phyloP scores from a whole-genome alignment of 306 rosid genomes.

The Cucumis sativus region Cucumber_9930_V3 NC_026661.2:1096001-1096500 shows the following conservation, averaged over 20 bases:
- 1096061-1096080: slow-evolving; percentile 41
- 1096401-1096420: neutral
- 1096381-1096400: neutral
- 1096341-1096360: neutral
- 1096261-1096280: slow-evolving; percentile 58
- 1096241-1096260: slow-evolving; percentile 58
- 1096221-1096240: slow-evolving; percentile 48
- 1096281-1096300: slow-evolving; percentile 66
- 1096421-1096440: neutral
- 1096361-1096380: neutral
- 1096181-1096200: slow-evolving; percentile 9
- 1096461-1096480: neutral
- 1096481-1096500: slow-evolving; percentile 19
- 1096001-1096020: neutral
- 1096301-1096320: slow-evolving; percentile 48
- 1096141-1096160: neutral
- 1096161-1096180: neutral
- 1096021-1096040: slow-evolving; percentile 67
- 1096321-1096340: slow-evolving; percentile 30
- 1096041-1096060: slow-evolving; percentile 42
- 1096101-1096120: slow-evolving; percentile 43
- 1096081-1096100: slow-evolving; percentile 52
- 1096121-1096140: slow-evolving; percentile 87
- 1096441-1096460: neutral
- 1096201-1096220: slow-evolving; percentile 55